Evolutionary conservation across 2,329 filamentous ascomycete genomes (phyloP), one percentile per base, ranked within the genome.

Genomic region (Dactylonectria macrodidyma): DNA sequence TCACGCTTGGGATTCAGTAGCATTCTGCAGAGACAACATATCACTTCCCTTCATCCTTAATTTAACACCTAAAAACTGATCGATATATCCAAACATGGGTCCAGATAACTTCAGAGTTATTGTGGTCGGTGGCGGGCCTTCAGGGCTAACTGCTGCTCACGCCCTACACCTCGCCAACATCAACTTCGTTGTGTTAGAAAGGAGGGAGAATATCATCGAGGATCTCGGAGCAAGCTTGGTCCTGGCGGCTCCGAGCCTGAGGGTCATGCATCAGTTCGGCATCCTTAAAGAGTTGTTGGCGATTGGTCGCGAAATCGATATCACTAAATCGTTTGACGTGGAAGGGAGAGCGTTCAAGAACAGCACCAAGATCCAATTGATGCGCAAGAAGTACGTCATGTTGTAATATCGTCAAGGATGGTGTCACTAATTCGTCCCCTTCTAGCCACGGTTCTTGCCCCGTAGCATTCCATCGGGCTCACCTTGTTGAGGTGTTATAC

Each of bases 171-270:
- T 68, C 1, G 80, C 79, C 2, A 77, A 76, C 4, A 76, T 79
- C 38, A 77, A 78, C 59, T 77, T 75, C 65, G 67, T 79, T 12
- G 60, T 81, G 14, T 67, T 80, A 1, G 79, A 81, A 68, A 65
- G 73, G 1, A 65, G 74, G 8, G 61, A 73, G 2, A 56, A 68
- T 12, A 58, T 76, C 1, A 60, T 72, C 14, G 68, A 68, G 34
- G 66, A 71, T 44, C 52, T 63, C 1, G 77, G 76, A 8, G 69
- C 73, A 3, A 68, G 50, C 14, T 16, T 69, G 16, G 59, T 66
- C 2, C 16, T 66, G 3, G n/a, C 41, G 1, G 48, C 64, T 2
- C 52, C 46, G n/a, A 62, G 47, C 38, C 14, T 66, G 5, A 36
- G 64, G 10, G 58, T 62, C 22, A 47, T 66, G 11, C 48, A 62